These are phyloP conservation scores for Rhytidhysteron rufulum DNA, from an alignment of 2,329 filamentous ascomycete species.

Conservation along the genomic window DNA sequence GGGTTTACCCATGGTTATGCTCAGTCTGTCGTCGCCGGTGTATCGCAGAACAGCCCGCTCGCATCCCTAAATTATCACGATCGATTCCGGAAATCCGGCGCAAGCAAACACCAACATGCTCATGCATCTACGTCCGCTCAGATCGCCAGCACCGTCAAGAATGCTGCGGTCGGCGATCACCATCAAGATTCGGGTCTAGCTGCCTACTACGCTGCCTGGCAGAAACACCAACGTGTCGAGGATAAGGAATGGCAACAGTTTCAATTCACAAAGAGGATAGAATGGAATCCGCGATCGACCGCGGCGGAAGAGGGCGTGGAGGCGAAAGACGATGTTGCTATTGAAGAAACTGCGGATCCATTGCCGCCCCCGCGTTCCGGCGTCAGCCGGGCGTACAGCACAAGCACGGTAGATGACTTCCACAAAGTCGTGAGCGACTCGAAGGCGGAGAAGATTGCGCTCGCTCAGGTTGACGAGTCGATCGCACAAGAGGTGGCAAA, in stretches of 20 bases:
- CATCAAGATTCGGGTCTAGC: constrained; percentile 61
- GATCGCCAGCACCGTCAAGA: constrained; percentile 31
- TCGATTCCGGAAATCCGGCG: constrained; percentile 46
- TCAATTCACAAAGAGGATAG: constrained; percentile 81
- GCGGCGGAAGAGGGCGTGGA: constrained; percentile 36
- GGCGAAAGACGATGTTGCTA: constrained; percentile 28
- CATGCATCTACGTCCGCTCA: constrained; percentile 55
- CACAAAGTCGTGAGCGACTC: constrained; percentile 51
- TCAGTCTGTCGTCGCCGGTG: constrained; percentile 91
- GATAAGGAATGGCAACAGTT: constrained; percentile 89
- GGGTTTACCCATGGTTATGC: constrained; percentile 97
- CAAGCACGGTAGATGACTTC: constrained; percentile 58
- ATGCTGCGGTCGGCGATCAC: constrained; percentile 23
- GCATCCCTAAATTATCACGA: constrained; percentile 46
- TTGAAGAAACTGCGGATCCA: constrained; percentile 28
- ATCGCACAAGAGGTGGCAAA: constrained; percentile 74
- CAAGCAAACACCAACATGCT: constrained; percentile 69
- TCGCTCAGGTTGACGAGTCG: constrained; percentile 81
- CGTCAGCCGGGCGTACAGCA: constrained; percentile 50
- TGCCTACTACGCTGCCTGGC: constrained; percentile 88
- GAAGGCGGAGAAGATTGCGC: constrained; percentile 49
- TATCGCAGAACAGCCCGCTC: constrained; percentile 57
- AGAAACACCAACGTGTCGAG: constrained; percentile 67
- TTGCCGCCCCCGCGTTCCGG: constrained; percentile 24
- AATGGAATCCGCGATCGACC: constrained; percentile 66